phyloP scores from a whole-genome alignment of 2,329 filamentous ascomycete species.

The Fusarium sp. region DNA sequence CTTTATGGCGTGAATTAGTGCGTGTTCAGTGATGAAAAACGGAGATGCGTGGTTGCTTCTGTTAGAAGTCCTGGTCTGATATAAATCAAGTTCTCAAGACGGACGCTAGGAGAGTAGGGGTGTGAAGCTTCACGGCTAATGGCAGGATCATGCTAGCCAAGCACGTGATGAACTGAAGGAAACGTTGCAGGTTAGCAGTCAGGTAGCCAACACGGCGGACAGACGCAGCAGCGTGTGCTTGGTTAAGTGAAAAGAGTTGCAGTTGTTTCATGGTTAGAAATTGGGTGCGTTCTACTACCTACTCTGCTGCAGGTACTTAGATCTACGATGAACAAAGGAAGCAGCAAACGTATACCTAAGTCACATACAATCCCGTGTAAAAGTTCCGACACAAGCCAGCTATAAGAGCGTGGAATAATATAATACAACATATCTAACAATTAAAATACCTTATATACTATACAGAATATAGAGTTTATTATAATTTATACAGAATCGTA shows the following conservation, averaged over 20 bases:
- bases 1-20: not conserved
- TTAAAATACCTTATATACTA: no score
- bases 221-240: conserved; percentile 31
- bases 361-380: no score
- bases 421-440: no score
- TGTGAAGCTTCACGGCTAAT: conserved; percentile 32
- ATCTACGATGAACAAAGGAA: no score
- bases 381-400: no score
- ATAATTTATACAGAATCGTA: no score
- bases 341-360: no score
- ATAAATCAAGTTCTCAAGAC: conserved; percentile 24
- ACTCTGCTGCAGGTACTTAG: no score
- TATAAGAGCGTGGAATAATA: no score
- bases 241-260: conserved; percentile 4
- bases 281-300: no score
- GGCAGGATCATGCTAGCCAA: conserved; percentile 9
- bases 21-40: conserved; percentile 1
- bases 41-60: conserved; percentile 2
- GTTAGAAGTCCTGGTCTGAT: conserved; percentile 19
- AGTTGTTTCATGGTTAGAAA: conserved; percentile 18
- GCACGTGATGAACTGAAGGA: conserved; percentile 40
- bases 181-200: conserved; percentile 31
- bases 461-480: no score
- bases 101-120: conserved; percentile 15
- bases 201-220: conserved; percentile 9